phyloP scores from a whole-genome alignment of 345 rosid species.

The Angophora floribunda region DNA sequence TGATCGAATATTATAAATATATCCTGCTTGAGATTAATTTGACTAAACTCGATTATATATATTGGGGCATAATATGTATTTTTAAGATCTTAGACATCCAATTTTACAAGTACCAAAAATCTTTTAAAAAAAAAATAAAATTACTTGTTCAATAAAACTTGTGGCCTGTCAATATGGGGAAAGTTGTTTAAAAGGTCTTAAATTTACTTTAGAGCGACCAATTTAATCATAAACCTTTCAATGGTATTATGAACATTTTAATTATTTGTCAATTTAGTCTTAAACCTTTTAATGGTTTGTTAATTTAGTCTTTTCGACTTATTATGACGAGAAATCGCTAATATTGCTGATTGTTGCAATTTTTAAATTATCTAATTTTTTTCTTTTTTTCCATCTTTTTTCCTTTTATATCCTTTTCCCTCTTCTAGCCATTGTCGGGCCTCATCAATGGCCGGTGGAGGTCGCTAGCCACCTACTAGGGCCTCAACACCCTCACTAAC shows the following conservation, averaged over 20 bases:
- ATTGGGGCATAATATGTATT: neutral
- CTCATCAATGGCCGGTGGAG: rapidly evolving
- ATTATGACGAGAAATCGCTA: neutral
- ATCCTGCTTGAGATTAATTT: neutral
- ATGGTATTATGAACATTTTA: neutral
- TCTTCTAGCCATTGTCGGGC: neutral
- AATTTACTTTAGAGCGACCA: neutral
- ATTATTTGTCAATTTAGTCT: neutral
- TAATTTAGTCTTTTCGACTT: rapidly evolving
- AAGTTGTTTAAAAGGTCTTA: neutral
- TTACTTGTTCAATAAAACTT: neutral
- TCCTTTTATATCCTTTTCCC: neutral
- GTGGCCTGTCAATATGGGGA: neutral
- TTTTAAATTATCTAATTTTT: no score
- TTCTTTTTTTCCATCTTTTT: rapidly evolving
- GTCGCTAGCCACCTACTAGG: neutral
- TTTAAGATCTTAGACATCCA: neutral
- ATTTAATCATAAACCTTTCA: neutral
- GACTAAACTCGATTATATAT: neutral
- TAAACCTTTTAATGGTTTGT: neutral
- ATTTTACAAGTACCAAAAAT: neutral
- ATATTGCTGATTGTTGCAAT: no score
- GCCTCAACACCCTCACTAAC: neutral
- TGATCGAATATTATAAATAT: neutral
- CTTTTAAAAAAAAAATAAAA: neutral